A percentile compares a stretch with the other conserved stretches of the same genome.
Evolutionary conservation across 257 asterid genomes (phyloP).

Genomic region (Lavandula angustifolia): DNA sequence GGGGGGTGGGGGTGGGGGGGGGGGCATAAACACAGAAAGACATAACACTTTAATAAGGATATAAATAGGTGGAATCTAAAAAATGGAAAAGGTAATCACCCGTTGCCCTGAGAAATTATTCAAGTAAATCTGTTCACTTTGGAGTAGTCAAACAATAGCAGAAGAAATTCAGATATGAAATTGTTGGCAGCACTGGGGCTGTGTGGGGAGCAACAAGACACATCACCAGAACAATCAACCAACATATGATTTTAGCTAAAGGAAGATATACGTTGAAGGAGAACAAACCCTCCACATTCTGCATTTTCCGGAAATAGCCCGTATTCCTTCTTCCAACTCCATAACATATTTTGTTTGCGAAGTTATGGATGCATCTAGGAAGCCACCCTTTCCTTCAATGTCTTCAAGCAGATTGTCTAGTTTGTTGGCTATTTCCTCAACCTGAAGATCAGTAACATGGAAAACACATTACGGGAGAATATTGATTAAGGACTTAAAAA

Average conservation of each 20-base stretch:
- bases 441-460: slow-evolving; percentile 50
- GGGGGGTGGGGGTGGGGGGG: too few species aligned
- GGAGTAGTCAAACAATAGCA: slow-evolving; percentile 15
- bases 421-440: slow-evolving; percentile 73
- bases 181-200: neutral
- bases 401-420: slow-evolving; percentile 73
- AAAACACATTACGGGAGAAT: slow-evolving; percentile 12
- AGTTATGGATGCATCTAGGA: slow-evolving; percentile 69
- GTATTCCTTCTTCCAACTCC: slow-evolving; percentile 65
- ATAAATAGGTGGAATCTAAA: neutral
- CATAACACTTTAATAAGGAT: neutral
- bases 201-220: slow-evolving; percentile 3
- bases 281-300: slow-evolving; percentile 69
- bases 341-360: slow-evolving; percentile 54
- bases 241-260: slow-evolving; percentile 21
- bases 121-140: slow-evolving; percentile 14
- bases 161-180: slow-evolving; percentile 2
- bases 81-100: neutral
- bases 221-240: slow-evolving; percentile 20
- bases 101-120: slow-evolving; percentile 14
- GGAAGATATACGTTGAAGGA: slow-evolving; percentile 25
- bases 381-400: slow-evolving; percentile 81
- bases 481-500: slow-evolving; percentile 11
- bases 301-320: slow-evolving; percentile 69
- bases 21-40: neutral